Conservation (phyloP, 1,284 basidiomycete genomes). For the Ganoderma sp. region DNA sequence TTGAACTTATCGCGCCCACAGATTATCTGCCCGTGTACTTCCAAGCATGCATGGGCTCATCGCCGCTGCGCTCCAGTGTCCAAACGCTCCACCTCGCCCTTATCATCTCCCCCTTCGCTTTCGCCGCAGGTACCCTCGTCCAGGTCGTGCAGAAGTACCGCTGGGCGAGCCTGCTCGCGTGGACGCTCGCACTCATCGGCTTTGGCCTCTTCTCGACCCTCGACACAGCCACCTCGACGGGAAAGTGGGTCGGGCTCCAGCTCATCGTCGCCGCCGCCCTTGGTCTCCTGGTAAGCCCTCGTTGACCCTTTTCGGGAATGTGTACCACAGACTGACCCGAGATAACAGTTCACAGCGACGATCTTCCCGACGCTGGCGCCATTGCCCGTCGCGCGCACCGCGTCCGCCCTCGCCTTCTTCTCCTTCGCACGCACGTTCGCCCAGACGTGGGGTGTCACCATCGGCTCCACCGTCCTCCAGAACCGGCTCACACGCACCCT, state of each 20-base stretch:
- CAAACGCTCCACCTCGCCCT: conserved; percentile 27
- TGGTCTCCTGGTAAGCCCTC: conserved; percentile 17
- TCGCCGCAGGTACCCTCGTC: conserved; percentile 35
- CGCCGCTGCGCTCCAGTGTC: conserved; percentile 14
- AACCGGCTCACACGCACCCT: conserved; percentile 25
- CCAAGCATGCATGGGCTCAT: conserved; percentile 18
- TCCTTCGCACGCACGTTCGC: conserved; percentile 44
- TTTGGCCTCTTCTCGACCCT: conserved; percentile 38
- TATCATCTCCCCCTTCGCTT: conserved; percentile 34
- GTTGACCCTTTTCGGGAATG: too few relatives aligned
- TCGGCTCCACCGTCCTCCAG: conserved; percentile 29
- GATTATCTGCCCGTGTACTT: conserved; percentile 20
- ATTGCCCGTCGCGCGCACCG: conserved; percentile 41
- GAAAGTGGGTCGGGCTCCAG: conserved; percentile 41
- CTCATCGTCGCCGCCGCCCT: conserved; percentile 17
- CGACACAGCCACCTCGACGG: conserved; percentile 33
- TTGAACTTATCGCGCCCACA: conserved; percentile 32
- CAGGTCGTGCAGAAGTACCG: conserved; percentile 37
- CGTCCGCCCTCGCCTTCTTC: conserved; percentile 45
- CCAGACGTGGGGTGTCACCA: conserved; percentile 30
- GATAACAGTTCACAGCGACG: conserved; percentile 8
- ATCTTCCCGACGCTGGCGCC: conserved; percentile 45
- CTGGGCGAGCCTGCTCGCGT: conserved; percentile 36
- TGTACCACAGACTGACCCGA: background rate
- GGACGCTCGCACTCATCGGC: conserved; percentile 39